Percentiles rank a stretch among this genome's conserved stretches.
Conservation (phyloP, 148 eudicot genomes). For the Camellia sinensis region DNA sequence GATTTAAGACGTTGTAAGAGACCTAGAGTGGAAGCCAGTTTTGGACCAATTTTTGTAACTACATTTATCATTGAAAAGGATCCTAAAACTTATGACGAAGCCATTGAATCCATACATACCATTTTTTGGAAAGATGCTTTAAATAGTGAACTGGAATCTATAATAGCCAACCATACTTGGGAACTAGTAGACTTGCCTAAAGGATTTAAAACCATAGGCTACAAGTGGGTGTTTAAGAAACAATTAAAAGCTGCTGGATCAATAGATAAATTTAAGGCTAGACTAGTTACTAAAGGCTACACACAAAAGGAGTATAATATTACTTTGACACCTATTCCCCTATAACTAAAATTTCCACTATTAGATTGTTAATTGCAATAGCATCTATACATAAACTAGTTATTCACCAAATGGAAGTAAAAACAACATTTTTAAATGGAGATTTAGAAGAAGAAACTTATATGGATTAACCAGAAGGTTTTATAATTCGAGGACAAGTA, state of each 20-base stretch:
- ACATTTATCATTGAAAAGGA: neutral
- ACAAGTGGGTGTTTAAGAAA: conserved; percentile 12
- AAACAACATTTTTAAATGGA: too few species aligned
- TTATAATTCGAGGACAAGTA: too few species aligned
- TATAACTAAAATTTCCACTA: too few species aligned
- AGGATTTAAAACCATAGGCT: neutral
- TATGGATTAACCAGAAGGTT: too few species aligned
- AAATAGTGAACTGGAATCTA: conserved; percentile 9
- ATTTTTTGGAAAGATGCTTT: conserved; percentile 14
- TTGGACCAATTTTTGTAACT: neutral
- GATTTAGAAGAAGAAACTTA: too few species aligned
- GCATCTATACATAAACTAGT: too few species aligned
- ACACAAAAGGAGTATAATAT: too few species aligned
- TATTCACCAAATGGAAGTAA: too few species aligned
- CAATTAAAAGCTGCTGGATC: neutral
- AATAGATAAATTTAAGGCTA: conserved; percentile 15
- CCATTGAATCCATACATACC: neutral
- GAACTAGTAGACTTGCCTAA: conserved; percentile 1
- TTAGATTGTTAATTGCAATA: too few species aligned
- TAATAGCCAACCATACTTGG: conserved; percentile 8
- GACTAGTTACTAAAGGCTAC: too few species aligned
- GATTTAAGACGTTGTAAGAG: neutral
- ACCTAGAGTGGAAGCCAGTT: neutral
- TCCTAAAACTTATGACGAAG: neutral
- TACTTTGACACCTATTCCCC: too few species aligned